Evolutionary conservation across 495 filamentous ascomycete species (phyloP), one percentile per base, ranked within the genome.

Genomic region (Lasiosphaeriaceae sp.): DNA sequence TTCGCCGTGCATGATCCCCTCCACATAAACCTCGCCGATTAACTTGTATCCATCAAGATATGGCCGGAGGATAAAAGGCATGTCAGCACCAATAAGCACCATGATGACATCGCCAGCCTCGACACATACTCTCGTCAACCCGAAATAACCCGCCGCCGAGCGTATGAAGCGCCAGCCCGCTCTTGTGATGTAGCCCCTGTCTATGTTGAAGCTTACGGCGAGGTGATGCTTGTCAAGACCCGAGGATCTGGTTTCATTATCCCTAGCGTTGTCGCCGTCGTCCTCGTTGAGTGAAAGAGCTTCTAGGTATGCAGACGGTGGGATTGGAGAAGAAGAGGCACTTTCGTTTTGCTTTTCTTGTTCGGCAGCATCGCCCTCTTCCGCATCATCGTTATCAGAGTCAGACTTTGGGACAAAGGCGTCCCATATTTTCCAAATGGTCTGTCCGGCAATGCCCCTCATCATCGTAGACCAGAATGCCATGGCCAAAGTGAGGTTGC

Each of bases 21-120:
- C 55, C 14, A 66, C 47, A 48, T 66, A 64, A 2, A 46, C 44
- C 51, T 59, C 61, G 19, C 61, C 64, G 23, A 64, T 50, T 2
- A 66, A 34, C 35, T 21, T 31, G 26, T 45, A 66, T 6, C 47
- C 31, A 20, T 43, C 49, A 5, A 41, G 19, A 26, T 51, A 34
- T 11, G 47, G 56, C 19, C 64, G 41, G 1, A 66, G 34, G 5
- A 64, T 35, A 26, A 66, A 52, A 1, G 64, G 64, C 20, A 53
- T 55, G 17, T 45, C 44, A 2, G 50, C 45, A 2, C 61, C 64
- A 26, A 58, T 47, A 14, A 64, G 43, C 12, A 66, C 48, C 12
- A 21, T 44, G n/a, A 66, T 56, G 21, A 49, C 21, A 49, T 66
- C 64, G 20, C 55, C 57, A 7, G 26, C 26, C 16, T 37, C 21